Evolutionary conservation across 495 filamentous ascomycete species (phyloP), one percentile per base, ranked within the genome.

Genomic region (Barbatosphaeria neglecta): DNA sequence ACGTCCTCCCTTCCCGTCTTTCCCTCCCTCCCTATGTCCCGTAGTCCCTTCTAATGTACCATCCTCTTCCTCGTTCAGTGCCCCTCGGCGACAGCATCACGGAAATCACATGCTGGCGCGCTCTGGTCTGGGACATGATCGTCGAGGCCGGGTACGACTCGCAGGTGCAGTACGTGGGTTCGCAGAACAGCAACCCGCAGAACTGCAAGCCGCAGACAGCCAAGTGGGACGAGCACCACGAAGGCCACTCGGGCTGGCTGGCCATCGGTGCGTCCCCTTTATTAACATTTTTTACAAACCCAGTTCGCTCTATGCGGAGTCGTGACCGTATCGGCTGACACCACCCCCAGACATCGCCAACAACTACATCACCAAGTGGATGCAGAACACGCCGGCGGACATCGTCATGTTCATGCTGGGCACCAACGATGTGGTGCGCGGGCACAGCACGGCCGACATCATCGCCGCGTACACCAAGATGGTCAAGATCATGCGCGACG

Each of bases 321-420:
- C n/a, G n/a, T n/a, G n/a, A n/a, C n/a, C n/a, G n/a, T n/a, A n/a
- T n/a, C n/a, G n/a, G n/a, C n/a, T n/a, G n/a, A n/a, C n/a, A n/a
- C n/a, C n/a, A n/a, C n/a, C n/a, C n/a, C n/a, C n/a, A n/a, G 59
- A 70, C 47, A 66, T 72, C 40, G 67, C 66, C 22, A 65, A 68
- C 54, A 67, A 60, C 28, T 59, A 69, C 27, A 47, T 70, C n/a
- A 50, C 56, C 4, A 47, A 41, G 15, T 70, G 67, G 68, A 42
- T 70, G 41, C 54, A 55, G 22, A 58, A 41, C 24, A 63, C 61
- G 0, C 56, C 54, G 4, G 60, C 68, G 10, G 68, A 72, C 40
- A 55, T 72, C 6, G 62, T 72, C 46, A 64, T 58, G 53, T 65
- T 69, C 50, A 63, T 65, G 58, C 53, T 72, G 2, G 68, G 68